Evolutionary conservation across 768 basidiomycete genomes (phyloP).

Genomic region (Podaxis pistillaris): DNA sequence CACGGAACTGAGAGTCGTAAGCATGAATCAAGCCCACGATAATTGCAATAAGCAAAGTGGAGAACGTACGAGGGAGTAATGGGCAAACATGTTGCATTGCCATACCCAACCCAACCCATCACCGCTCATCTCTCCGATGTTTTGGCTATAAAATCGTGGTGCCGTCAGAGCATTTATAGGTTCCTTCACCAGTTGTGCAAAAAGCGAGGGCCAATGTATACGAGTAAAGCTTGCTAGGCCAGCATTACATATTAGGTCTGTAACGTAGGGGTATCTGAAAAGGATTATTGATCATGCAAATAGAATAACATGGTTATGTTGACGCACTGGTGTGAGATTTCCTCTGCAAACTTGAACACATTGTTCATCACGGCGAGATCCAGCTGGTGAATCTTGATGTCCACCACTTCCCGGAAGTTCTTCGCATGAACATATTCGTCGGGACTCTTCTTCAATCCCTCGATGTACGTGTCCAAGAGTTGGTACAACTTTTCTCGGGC

Average conservation of each 20-base stretch:
- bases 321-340: slow-evolving; percentile 52
- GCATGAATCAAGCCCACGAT: not conserved
- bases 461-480: slow-evolving; percentile 55
- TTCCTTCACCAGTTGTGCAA: slow-evolving; percentile 46
- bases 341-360: slow-evolving; percentile 60
- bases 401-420: slow-evolving; percentile 55
- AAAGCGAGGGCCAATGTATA: slow-evolving; percentile 47
- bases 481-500: slow-evolving; percentile 55
- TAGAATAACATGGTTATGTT: not conserved
- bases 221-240: slow-evolving; percentile 59
- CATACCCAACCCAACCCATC: slow-evolving; percentile 81
- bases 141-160: slow-evolving; percentile 59
- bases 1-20: slow-evolving; percentile 50
- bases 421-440: slow-evolving; percentile 53
- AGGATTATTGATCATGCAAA: not conserved
- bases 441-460: slow-evolving; percentile 28
- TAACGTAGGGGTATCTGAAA: slow-evolving; percentile 73
- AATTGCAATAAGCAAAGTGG: not conserved
- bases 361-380: slow-evolving; percentile 64
- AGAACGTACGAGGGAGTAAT: slow-evolving; percentile 68
- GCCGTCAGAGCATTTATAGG: slow-evolving; percentile 48
- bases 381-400: slow-evolving; percentile 57
- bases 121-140: slow-evolving; percentile 52
- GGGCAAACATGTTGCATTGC: slow-evolving; percentile 84
- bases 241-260: slow-evolving; percentile 80